Base-by-base conservation (phyloP, 2,329 filamentous ascomycete species). In the Xylaria polymorpha region DNA sequence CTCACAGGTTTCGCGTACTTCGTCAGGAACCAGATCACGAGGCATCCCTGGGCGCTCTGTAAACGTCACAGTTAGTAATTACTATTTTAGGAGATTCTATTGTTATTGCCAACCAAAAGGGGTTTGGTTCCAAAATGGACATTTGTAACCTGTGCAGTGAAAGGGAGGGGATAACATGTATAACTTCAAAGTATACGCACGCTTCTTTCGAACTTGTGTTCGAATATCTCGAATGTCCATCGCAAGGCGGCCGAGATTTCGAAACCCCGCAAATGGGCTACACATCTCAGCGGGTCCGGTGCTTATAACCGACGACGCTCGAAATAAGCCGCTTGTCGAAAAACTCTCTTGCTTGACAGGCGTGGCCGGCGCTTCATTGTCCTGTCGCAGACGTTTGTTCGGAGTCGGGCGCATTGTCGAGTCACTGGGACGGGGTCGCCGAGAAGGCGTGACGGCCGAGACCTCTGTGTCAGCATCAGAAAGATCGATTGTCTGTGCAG, bases 1-100 rank as follows among this genome's bases (percentile, higher is more conserved):
- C 53, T 56, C 29, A 56, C 53, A 39, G 20, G 83, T 82, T 35
- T 89, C 85, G 25, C 90, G 88, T 0, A 91, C 88, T 44, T 87
- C 86, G 0, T 87, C 84, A 0, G 89, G 86, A 0, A 88, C 85
- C 0, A 89, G 83, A 7, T 86, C 85, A 9, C 69, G 72, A 0
- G 88, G 88, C 72, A 90, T 83, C 0, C 90, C 89, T 0, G 87
- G 85, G 20, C 83, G 83, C 32, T 85, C 69, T 71, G 46, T 1
- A 59, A 58, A 39, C 15, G 7, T 3, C 20, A 15, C 1, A 39
- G 48, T 69, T 35, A 66, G 63, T 56, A 0, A 29, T 20, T 35
- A 15, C 8, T 2, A 35, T 53, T 8, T n/a, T 29, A 1, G 32
- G 9, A 53, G 25, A 8, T 35, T 12, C 50, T 32, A 8, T n/a